These are phyloP conservation scores for Yamadazyma blattariae DNA, from an alignment of 1,139 yeast genomes.

Conservation along the genomic window DNA sequence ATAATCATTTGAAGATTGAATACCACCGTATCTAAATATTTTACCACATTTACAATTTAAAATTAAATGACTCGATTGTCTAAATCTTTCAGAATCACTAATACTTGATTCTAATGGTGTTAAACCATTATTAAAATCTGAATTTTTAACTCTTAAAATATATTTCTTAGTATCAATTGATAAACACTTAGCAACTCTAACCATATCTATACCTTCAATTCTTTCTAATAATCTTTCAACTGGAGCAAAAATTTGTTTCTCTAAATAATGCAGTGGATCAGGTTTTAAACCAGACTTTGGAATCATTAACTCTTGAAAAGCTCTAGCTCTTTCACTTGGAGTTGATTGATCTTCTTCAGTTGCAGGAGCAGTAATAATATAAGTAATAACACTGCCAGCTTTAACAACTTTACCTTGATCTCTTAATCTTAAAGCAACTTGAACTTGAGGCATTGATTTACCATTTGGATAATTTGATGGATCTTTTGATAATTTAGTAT, in stretches of 20 bases:
- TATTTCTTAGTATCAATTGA: conserved; percentile 75
- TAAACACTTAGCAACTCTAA: conserved; percentile 70
- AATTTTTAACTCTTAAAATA: conserved; percentile 44
- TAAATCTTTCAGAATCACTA: conserved; percentile 79
- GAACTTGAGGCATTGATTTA: conserved; percentile 87
- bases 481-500: conserved; percentile 74
- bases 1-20: conserved; percentile 59
- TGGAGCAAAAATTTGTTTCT: conserved; percentile 88
- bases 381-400: conserved; percentile 90
- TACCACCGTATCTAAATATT: conserved; percentile 70
- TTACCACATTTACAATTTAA: conserved; percentile 65
- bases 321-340: conserved; percentile 76
- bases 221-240: conserved; percentile 83
- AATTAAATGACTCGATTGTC: conserved; percentile 53
- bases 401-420: conserved; percentile 80
- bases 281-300: conserved; percentile 54
- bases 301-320: conserved; percentile 66
- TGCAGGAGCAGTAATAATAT: conserved; percentile 57
- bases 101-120: conserved; percentile 81
- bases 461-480: conserved; percentile 75
- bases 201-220: conserved; percentile 83
- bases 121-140: conserved; percentile 39
- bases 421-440: conserved; percentile 80
- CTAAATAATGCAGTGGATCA: conserved; percentile 78
- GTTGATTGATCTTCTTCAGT: conserved; percentile 34